Conservation (phyloP, 805 yeast genomes). For the Yamadazyma phyllophila region DNA sequence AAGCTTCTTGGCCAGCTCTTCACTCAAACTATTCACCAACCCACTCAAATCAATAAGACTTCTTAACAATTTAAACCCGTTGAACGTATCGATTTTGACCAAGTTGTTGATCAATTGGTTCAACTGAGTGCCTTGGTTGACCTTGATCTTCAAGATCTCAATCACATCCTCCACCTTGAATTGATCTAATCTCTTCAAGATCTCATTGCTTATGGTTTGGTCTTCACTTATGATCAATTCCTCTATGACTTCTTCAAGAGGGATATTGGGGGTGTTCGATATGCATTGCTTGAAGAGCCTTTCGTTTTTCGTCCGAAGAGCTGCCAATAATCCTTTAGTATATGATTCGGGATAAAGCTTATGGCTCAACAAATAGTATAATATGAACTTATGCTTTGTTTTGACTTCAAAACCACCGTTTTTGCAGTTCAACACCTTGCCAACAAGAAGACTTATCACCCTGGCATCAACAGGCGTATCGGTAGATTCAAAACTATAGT, state of each 20-base stretch:
- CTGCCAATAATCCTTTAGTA: constrained; percentile 53
- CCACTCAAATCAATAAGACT: constrained; percentile 74
- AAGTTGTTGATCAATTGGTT: constrained; percentile 36
- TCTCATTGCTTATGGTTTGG: constrained; percentile 65
- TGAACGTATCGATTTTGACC: constrained; percentile 41
- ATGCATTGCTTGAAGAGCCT: constrained; percentile 78
- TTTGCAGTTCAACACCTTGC: constrained; percentile 26
- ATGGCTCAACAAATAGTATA: constrained; percentile 78
- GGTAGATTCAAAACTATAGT: constrained; percentile 32
- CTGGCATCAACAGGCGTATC: constrained; percentile 64
- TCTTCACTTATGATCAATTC: constrained; percentile 54
- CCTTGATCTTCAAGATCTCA: constrained; percentile 37
- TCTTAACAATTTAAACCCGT: constrained; percentile 61
- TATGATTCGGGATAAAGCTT: constrained; percentile 73
- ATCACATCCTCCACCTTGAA: constrained; percentile 61
- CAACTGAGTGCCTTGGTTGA: constrained; percentile 25
- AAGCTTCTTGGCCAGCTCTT: constrained; percentile 45
- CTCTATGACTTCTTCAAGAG: constrained; percentile 58
- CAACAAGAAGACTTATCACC: constrained; percentile 48
- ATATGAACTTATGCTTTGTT: constrained; percentile 43
- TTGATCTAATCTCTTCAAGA: constrained; percentile 65
- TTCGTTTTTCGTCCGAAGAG: constrained; percentile 48
- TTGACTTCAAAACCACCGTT: constrained; percentile 8
- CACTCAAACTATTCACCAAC: constrained; percentile 50
- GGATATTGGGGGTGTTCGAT: constrained; percentile 70